Percentiles rank a stretch among this genome's conserved stretches.
Conservation (phyloP, 768 basidiomycete species). For the Cystobasidium tubakii region DNA sequence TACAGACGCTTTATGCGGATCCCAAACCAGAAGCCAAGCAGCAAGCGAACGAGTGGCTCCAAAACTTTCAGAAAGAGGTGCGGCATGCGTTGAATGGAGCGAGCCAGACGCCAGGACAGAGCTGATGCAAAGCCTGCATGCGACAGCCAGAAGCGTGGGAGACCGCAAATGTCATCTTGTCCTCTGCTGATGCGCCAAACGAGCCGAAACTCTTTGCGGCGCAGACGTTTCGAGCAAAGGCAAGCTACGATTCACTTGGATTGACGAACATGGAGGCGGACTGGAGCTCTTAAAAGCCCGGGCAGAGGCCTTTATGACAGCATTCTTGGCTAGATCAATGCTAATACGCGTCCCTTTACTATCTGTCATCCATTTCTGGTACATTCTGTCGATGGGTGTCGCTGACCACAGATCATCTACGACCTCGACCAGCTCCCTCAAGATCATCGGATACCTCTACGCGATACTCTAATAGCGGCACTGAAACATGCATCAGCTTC, state of each 20-base stretch:
- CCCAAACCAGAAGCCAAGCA: conserved; percentile 78
- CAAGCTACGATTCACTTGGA: conserved; percentile 50
- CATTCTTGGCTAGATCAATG: background rate
- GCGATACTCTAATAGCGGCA: conserved; percentile 77
- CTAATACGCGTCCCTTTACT: too few relatives aligned
- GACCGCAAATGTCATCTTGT: conserved; percentile 84
- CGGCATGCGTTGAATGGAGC: conserved; percentile 50
- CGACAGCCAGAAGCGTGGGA: conserved; percentile 91
- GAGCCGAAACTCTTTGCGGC: conserved; percentile 89
- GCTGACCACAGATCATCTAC: conserved; percentile 68
- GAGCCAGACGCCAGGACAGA: background rate
- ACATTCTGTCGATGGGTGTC: background rate
- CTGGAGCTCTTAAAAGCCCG: too few relatives aligned
- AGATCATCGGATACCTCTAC: conserved; percentile 66
- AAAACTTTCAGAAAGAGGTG: conserved; percentile 99
- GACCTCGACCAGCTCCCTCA: conserved; percentile 82
- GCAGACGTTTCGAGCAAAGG: conserved; percentile 93
- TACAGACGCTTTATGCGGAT: conserved; percentile 51
- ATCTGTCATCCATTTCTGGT: too few relatives aligned
- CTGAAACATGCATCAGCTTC: conserved; percentile 57
- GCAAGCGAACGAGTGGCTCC: conserved; percentile 86
- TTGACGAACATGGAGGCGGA: too few relatives aligned
- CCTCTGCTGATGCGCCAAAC: conserved; percentile 66
- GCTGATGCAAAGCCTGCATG: background rate
- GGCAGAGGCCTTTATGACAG: too few relatives aligned